These are phyloP conservation scores for Aspergillus biplanus DNA, from an alignment of 495 filamentous ascomycete genomes.

Conservation along the genomic window DNA sequence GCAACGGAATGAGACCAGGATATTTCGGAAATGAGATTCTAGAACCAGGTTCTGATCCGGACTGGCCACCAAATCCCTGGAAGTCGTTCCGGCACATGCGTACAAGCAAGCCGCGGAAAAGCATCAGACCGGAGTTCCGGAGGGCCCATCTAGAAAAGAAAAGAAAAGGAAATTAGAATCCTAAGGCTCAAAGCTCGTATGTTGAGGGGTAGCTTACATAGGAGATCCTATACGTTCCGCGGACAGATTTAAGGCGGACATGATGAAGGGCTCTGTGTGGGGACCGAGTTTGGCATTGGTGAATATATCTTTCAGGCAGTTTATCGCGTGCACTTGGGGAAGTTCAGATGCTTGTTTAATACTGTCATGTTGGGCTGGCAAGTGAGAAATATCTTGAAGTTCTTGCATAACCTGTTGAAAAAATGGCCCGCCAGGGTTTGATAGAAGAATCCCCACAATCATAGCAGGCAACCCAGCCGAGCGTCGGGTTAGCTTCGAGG, in stretches of 20 bases:
- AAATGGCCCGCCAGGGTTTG: constrained; percentile 43
- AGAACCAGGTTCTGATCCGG: constrained; percentile 46
- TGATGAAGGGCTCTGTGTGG: constrained; percentile 68
- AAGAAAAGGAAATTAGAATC: constrained; percentile 10
- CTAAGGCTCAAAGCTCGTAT: not conserved
- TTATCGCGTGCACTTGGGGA: constrained; percentile 92
- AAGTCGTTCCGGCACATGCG: constrained; percentile 55
- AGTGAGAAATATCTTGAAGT: constrained; percentile 59
- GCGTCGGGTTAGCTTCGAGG: constrained; percentile 79
- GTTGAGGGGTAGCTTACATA: constrained; percentile 49
- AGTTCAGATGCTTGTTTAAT: constrained; percentile 59
- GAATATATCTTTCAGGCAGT: constrained; percentile 87
- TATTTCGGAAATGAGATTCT: constrained; percentile 64
- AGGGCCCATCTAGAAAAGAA: constrained; percentile 75
- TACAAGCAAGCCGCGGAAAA: constrained; percentile 81
- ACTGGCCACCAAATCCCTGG: constrained; percentile 45
- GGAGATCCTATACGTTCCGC: constrained; percentile 67
- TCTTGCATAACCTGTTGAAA: constrained; percentile 56
- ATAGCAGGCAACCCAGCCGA: constrained; percentile 91
- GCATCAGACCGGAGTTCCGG: constrained; percentile 87
- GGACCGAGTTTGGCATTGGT: constrained; percentile 71
- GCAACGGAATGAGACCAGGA: constrained; percentile 66
- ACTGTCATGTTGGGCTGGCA: constrained; percentile 51
- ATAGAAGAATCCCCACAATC: constrained; percentile 70
- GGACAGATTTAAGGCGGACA: constrained; percentile 72